Evolutionary conservation across 2,329 filamentous ascomycete species (phyloP).

Genomic region (Gaeumannomyces sp.): DNA sequence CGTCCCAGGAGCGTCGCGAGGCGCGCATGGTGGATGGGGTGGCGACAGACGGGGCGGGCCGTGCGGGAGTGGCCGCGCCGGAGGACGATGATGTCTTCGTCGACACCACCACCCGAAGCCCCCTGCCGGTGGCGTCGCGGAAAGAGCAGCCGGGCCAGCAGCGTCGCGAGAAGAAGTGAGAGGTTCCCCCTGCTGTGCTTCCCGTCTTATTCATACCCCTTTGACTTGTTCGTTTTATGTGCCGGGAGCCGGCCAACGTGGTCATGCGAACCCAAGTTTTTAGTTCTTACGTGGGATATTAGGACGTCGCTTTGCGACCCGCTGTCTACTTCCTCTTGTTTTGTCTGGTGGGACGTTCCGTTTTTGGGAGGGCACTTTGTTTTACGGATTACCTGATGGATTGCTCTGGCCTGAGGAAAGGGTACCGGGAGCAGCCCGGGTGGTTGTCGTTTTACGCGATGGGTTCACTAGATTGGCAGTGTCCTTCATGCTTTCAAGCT

Average conservation of each 20-base stretch:
- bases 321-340: background rate
- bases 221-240: background rate
- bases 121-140: conserved; percentile 40
- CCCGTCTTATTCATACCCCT: background rate
- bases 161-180: conserved; percentile 33
- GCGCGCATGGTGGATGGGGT: conserved; percentile 63
- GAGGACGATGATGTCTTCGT: conserved; percentile 48
- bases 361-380: background rate
- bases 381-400: no score
- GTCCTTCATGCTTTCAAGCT: no score
- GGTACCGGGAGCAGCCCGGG: no score
- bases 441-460: no score
- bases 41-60: conserved; percentile 45
- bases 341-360: background rate
- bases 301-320: background rate
- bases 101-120: conserved; percentile 57
- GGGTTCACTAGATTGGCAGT: no score
- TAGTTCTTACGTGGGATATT: no score
- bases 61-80: conserved; percentile 22
- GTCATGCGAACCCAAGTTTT: no score
- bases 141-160: conserved; percentile 25
- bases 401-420: no score
- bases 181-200: background rate
- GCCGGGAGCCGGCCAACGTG: no score
- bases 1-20: conserved; percentile 48